Evolutionary conservation across 257 asterid genomes (phyloP), one percentile per base, ranked within the genome.

Genomic region (Nicotiana noctiflora): DNA sequence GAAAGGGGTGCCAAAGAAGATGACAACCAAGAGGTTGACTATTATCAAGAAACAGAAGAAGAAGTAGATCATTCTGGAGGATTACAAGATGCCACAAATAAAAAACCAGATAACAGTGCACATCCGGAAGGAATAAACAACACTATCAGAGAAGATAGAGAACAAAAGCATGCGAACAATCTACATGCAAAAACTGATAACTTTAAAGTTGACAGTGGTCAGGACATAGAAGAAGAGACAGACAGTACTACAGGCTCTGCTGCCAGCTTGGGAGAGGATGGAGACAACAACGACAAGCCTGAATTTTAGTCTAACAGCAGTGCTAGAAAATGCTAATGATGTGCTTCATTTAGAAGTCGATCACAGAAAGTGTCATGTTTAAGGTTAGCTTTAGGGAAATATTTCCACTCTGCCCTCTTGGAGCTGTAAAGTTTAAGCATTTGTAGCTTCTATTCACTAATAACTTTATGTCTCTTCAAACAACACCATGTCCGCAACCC

Each of bases 261-360:
- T 64, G 64, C 82, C 61, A 34, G 55, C 21, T 78, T 49, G 32
- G 77, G 59, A 29, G 82, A 84, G 75, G 81, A 81, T 21, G 14
- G 53, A 12, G 85, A 66, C 51, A 23, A 14, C 79, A 76, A 37
- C 17, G 77, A 86, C 3, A 81, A 88, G 52, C 79, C 77, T 32
- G 89, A 86, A 53, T 82, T 86, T 84, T 84, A 86, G 86, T 59
- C 75, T 68, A 85, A 49, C 23, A 74, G 61, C 61, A 49, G 61
- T 74, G 44, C 25, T 3, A 23, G 25, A 74, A 46, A 46, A 18
- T 74, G 40, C 12, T 51, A 23, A 46, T 55, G 19, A 5, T 49
- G 49, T 49, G 79, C 61, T 49, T 13, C 61, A 49, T 74, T 46
- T 14, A 74, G 79, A 74, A 65, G 75, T 32, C 9, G 25, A 65